Conservation (phyloP, 345 rosid species). For the Cochlearia excelsa region DNA sequence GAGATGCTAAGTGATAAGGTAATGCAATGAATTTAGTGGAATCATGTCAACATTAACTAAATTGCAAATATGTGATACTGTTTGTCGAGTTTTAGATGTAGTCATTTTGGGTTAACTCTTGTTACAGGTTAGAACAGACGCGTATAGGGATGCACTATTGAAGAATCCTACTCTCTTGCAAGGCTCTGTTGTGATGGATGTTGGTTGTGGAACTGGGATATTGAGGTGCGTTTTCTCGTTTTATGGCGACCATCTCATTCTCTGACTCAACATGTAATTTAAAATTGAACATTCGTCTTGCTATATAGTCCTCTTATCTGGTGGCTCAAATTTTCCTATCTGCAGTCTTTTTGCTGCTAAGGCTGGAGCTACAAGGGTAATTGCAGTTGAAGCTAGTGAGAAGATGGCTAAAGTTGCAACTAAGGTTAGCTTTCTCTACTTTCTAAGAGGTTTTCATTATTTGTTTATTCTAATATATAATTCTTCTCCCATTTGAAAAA, state of each 20-base stretch:
- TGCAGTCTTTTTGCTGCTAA: slow-evolving; percentile 85
- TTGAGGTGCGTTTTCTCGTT: slow-evolving; percentile 53
- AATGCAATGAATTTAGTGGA: slow-evolving; percentile 11
- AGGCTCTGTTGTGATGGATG: slow-evolving; percentile 90
- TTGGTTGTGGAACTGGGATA: slow-evolving; percentile 97
- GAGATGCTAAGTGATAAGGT: slow-evolving; percentile 96
- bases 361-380: slow-evolving; percentile 91
- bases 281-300: slow-evolving; percentile 4
- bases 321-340: background rate
- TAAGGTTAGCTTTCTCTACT: slow-evolving; percentile 48
- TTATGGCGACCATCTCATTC: background rate
- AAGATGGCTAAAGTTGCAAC: slow-evolving; percentile 94
- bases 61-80: slow-evolving; percentile 3
- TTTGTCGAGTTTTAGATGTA: slow-evolving; percentile 10
- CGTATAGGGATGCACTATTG: slow-evolving; percentile 78
- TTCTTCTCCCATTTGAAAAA: background rate
- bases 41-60: slow-evolving; percentile 8
- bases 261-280: background rate
- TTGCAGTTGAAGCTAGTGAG: slow-evolving; percentile 90
- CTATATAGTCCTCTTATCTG: slow-evolving; percentile 6
- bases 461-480: slow-evolving; percentile 1
- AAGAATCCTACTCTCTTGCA: slow-evolving; percentile 70
- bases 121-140: slow-evolving; percentile 76
- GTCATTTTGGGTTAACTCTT: slow-evolving; percentile 12
- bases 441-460: slow-evolving; percentile 13